phyloP scores from a whole-genome alignment of 306 rosid genomes.

The Gillenia trifoliata region DNA sequence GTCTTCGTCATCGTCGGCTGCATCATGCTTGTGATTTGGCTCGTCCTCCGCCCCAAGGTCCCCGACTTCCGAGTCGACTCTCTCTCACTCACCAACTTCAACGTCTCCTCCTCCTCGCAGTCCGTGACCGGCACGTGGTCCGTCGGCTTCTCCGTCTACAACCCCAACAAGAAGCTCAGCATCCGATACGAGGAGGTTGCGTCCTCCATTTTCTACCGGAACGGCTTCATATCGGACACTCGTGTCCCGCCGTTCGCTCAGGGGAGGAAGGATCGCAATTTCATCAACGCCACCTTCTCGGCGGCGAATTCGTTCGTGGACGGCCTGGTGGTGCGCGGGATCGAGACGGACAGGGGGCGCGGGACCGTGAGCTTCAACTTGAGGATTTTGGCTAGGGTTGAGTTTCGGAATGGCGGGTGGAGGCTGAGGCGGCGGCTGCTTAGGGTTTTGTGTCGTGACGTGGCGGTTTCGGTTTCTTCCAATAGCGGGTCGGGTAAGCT shows the following conservation, averaged over 20 bases:
- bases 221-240: constrained; percentile 24
- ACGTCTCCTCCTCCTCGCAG: constrained; percentile 37
- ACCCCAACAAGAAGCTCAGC: constrained; percentile 66
- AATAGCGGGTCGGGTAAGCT: constrained; percentile 40
- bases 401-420: constrained; percentile 71
- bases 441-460: constrained; percentile 48
- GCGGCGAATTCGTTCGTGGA: constrained; percentile 31
- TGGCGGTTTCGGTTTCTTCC: constrained; percentile 33
- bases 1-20: constrained; percentile 46
- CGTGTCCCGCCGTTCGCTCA: constrained; percentile 50
- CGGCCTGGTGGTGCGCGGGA: not conserved
- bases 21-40: constrained; percentile 56
- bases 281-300: constrained; percentile 43
- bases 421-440: constrained; percentile 50
- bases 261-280: constrained; percentile 29
- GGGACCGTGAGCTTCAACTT: constrained; percentile 51
- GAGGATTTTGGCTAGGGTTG: constrained; percentile 38
- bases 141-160: constrained; percentile 40
- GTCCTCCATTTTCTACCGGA: constrained; percentile 28
- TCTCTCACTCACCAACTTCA: constrained; percentile 43
- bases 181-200: constrained; percentile 42
- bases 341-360: constrained; percentile 29
- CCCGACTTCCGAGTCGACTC: constrained; percentile 53
- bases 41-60: constrained; percentile 75
- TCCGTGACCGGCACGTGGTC: constrained; percentile 58